Base-by-base conservation (phyloP, 129 eudicot genomes). In the Helichrysum umbraculigerum region DNA sequence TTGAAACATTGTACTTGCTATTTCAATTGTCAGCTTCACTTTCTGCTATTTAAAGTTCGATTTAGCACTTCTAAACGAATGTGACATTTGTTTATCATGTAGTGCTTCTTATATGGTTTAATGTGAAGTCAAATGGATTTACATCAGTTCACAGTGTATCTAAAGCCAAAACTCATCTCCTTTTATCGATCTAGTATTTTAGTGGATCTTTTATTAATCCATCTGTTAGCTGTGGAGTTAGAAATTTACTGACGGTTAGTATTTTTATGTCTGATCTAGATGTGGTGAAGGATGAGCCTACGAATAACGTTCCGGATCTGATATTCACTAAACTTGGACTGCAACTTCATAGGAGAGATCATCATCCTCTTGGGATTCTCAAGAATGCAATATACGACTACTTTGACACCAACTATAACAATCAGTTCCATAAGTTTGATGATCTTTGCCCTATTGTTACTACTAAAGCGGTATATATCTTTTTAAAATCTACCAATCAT, bases 381-480 rank as follows among this genome's bases (percentile, higher is more conserved):
- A 93, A 90, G 90, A 93, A 93, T 83, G 92, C 95, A 71, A 93
- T 93, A 76, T 86, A 79, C 39, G 85, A 90, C 70, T 90, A 93
- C 80, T 90, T 93, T 75, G 96, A 93, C 73, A 76, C 89, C 70
- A 90, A 75, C 81, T 93, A 90, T 76, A 82, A 90, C 72, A 83
- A 82, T 79, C 86, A 87, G 76, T 91, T 91, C 85, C 85, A 82
- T 75, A 91, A 94, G 83, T 91, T 91, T 44, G 97, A 95, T 79
- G 79, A 95, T 87, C 86, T 95, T 50, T 89, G 94, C 79, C 99
- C 99, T 12, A 86, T 95, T 66, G 99, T 95, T 80, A 87, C 99
- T 17, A 86, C 83, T 25, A 91, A 85, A 84, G 82, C 74, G 90
- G 98, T 94, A 87, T 21, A 70, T 37, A 25, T 25, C 0, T 25